phyloP scores from a whole-genome alignment of 2,329 filamentous ascomycete genomes.

The Macrophomina tecta region DNA sequence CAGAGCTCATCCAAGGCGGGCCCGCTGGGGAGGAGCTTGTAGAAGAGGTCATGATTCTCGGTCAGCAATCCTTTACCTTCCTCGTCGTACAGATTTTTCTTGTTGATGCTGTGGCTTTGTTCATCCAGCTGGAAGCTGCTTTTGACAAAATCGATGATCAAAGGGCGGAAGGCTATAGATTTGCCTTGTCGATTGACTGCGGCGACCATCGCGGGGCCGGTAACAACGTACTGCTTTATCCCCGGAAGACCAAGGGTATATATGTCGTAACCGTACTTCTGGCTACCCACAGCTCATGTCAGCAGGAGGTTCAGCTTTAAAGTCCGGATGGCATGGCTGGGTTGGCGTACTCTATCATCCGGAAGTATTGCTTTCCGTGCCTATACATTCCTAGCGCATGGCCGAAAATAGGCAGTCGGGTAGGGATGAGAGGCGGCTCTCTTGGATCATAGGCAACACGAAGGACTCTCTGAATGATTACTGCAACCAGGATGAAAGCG shows the following conservation, averaged over 20 bases:
- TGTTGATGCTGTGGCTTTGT: slow-evolving; percentile 21
- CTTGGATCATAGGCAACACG: slow-evolving; percentile 30
- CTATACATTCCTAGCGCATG: slow-evolving; percentile 54
- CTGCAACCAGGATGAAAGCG: too few species aligned
- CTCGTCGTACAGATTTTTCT: slow-evolving; percentile 7
- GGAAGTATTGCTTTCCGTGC: slow-evolving; percentile 43
- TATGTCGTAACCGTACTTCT: slow-evolving; percentile 38
- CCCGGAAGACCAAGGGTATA: slow-evolving; percentile 55
- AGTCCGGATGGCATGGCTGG: too few species aligned
- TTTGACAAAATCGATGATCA: slow-evolving; percentile 48
- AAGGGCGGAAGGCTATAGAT: slow-evolving; percentile 51
- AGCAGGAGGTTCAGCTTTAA: not conserved
- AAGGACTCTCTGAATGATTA: too few species aligned
- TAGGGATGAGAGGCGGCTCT: slow-evolving; percentile 53
- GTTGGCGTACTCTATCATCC: slow-evolving; percentile 45
- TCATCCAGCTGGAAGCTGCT: slow-evolving; percentile 47
- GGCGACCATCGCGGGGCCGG: slow-evolving; percentile 47
- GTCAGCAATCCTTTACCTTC: not conserved
- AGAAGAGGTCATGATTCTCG: slow-evolving; percentile 19
- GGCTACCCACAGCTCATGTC: slow-evolving; percentile 27
- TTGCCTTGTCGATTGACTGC: slow-evolving; percentile 48
- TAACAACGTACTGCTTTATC: slow-evolving; percentile 54
- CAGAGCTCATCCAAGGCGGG: slow-evolving; percentile 6
- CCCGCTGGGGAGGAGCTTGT: slow-evolving; percentile 1
- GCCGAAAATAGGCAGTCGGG: slow-evolving; percentile 53